phyloP scores from a whole-genome alignment of 768 basidiomycete species.

The Tricholoma saponaceum region DNA sequence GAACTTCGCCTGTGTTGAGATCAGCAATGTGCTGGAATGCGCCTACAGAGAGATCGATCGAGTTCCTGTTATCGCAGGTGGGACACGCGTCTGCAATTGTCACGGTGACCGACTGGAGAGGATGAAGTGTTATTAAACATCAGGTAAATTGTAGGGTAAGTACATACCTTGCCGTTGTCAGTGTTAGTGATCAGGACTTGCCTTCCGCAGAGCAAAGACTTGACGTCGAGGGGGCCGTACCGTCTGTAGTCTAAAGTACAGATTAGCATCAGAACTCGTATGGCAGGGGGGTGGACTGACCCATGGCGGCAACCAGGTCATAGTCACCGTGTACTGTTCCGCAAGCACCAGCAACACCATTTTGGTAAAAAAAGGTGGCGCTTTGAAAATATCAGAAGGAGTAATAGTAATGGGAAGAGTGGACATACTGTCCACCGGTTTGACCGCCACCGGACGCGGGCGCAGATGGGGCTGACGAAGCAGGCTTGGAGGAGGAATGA shows the following conservation, averaged over 20 bases:
- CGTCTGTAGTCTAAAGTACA: slow-evolving; percentile 40
- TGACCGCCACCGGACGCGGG: slow-evolving; percentile 16
- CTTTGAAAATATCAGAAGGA: slow-evolving; percentile 24
- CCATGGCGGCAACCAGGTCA: slow-evolving; percentile 59
- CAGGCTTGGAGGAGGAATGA: slow-evolving; percentile 9
- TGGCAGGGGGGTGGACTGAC: slow-evolving; percentile 28
- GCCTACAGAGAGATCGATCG: slow-evolving; percentile 68
- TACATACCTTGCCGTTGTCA: background rate
- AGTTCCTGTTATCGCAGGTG: slow-evolving; percentile 60
- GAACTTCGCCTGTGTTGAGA: slow-evolving; percentile 46
- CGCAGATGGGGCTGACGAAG: slow-evolving; percentile 13
- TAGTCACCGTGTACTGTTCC: slow-evolving; percentile 56
- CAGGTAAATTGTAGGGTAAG: background rate
- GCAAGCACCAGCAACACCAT: slow-evolving; percentile 76
- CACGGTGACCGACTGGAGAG: slow-evolving; percentile 45
- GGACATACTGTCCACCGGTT: slow-evolving; percentile 44
- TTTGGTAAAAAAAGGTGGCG: slow-evolving; percentile 68
- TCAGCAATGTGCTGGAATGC: slow-evolving; percentile 62
- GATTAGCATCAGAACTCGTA: background rate
- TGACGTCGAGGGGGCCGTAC: slow-evolving; percentile 43
- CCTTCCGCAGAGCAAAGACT: slow-evolving; percentile 67
- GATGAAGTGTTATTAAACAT: slow-evolving; percentile 1
- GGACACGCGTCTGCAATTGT: slow-evolving; percentile 81
- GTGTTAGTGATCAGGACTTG: slow-evolving; percentile 10
- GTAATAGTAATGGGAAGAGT: background rate